Evolutionary conservation across 768 basidiomycete species (phyloP), one percentile per base, ranked within the genome.

Genomic region (Suillus ampliporus): DNA sequence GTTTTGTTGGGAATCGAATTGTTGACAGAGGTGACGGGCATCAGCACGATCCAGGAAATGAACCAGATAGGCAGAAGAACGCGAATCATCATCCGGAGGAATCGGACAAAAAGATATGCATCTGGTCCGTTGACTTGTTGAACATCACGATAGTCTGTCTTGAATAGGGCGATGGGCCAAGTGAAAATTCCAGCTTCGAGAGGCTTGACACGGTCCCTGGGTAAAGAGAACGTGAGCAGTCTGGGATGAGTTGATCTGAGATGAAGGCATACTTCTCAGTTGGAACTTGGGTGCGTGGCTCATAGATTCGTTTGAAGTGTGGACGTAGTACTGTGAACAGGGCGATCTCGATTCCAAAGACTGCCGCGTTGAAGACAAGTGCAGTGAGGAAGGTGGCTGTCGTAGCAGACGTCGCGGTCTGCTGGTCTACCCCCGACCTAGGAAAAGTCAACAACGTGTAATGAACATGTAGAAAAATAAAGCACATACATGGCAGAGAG

Each of bases 41-140:
- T 77, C 37, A 99, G 85, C 61, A 97, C 80, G 56, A 78, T 72
- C 96, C 97, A 98, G 2, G 94, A 92, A 40, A 98, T 34, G 54
- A 94, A 65, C 96, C 94, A 99, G 70, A 97, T 93, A 26, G 97
- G 96, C 7, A 96, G 68, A 72, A 98, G 83, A 28, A 95, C 78
- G 66, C 88, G 85, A 56, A 87, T 73, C 86, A 97, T 91, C 82
- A 98, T 88, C 54, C 89, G 86, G 34, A 93, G 81, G 75, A 92
- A 98, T 58, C 94, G 90, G 50, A 97, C 89, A 68, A 92, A 99
- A 71, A 96, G 89, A 78, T 97, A 99, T 17, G 95, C 92, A 73
- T 99, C 97, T 62, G 91, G 80, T 31, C 94, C 94, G 65, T 95
- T 95, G 47, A 84, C 82, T 47, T 79, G 78, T 63, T 87, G 83